These are phyloP conservation scores for Wickerhamomyces xylosicus DNA, from an alignment of 805 yeast species.

Conservation along the genomic window DNA sequence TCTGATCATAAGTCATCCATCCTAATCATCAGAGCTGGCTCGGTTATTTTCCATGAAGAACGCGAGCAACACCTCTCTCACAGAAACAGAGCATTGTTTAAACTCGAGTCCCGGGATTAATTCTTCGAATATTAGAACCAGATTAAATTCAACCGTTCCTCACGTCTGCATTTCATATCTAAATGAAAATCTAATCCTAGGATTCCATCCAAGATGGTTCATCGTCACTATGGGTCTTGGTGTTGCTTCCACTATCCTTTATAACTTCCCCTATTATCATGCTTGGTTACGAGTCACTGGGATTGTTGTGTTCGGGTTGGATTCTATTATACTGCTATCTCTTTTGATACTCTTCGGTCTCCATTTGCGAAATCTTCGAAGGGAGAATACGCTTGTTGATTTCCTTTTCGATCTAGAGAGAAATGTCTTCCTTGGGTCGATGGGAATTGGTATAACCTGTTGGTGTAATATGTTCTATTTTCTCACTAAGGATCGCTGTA, in stretches of 20 bases:
- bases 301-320: slow-evolving; percentile 51
- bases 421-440: slow-evolving; percentile 65
- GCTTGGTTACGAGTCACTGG: slow-evolving; percentile 50
- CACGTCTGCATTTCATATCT: not conserved
- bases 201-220: slow-evolving; percentile 48
- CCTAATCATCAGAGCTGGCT: no score
- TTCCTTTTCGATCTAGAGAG: slow-evolving; percentile 26
- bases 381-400: slow-evolving; percentile 22
- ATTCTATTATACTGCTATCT: slow-evolving; percentile 35
- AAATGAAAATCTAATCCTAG: not conserved
- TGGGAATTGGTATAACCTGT: slow-evolving; percentile 71
- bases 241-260: slow-evolving; percentile 50
- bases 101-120: no score
- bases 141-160: no score
- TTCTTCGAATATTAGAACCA: no score
- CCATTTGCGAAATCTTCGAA: slow-evolving; percentile 20
- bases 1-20: no score
- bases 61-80: no score
- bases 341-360: slow-evolving; percentile 32
- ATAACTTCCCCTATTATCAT: slow-evolving; percentile 55
- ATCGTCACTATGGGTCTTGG: slow-evolving; percentile 81
- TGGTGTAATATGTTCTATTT: slow-evolving; percentile 45
- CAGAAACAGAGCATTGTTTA: no score
- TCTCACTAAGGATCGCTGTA: slow-evolving; percentile 26
- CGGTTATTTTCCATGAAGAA: no score